These are phyloP conservation scores for Ceratocystis colombiana DNA, from an alignment of 2,329 filamentous ascomycete species.

Conservation along the genomic window DNA sequence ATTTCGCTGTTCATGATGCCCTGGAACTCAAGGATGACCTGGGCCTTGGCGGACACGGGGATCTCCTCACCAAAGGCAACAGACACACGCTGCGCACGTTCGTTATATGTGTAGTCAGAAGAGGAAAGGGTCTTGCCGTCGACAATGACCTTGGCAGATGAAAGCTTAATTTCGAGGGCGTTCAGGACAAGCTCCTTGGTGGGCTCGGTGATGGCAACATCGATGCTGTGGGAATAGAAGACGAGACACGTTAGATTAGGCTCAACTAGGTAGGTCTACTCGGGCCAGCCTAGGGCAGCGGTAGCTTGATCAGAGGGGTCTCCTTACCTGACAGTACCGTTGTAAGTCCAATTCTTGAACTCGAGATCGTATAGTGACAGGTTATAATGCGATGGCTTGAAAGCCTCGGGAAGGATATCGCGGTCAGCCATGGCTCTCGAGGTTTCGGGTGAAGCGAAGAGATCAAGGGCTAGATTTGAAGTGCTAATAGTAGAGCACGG, in stretches of 20 bases:
- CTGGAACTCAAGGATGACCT: conserved; percentile 61
- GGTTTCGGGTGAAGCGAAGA: conserved; percentile 25
- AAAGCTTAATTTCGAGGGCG: conserved; percentile 69
- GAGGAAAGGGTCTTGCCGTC: conserved; percentile 33
- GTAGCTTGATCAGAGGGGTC: neutral
- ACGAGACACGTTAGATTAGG: conserved; percentile 13
- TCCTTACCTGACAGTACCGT: conserved; percentile 60
- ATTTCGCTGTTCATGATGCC: conserved; percentile 82
- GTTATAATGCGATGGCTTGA: conserved; percentile 78
- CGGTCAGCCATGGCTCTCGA: conserved; percentile 44
- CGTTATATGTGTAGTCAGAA: conserved; percentile 66
- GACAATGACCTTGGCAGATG: conserved; percentile 50
- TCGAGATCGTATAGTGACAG: conserved; percentile 74
- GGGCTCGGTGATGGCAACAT: conserved; percentile 58
- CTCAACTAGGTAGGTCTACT: neutral
- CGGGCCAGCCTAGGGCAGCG: neutral
- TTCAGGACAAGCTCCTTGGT: conserved; percentile 76
- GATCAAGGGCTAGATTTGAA: conserved; percentile 28
- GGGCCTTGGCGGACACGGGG: conserved; percentile 53
- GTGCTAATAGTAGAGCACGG: conserved; percentile 29
- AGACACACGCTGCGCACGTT: conserved; percentile 71
- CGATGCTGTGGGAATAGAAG: conserved; percentile 46
- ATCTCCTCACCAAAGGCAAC: conserved; percentile 66
- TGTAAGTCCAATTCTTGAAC: conserved; percentile 63
- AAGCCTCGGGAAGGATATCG: conserved; percentile 51